These are phyloP conservation scores for Thelephora ganbajun DNA, from an alignment of 768 basidiomycete species.

Conservation along the genomic window DNA sequence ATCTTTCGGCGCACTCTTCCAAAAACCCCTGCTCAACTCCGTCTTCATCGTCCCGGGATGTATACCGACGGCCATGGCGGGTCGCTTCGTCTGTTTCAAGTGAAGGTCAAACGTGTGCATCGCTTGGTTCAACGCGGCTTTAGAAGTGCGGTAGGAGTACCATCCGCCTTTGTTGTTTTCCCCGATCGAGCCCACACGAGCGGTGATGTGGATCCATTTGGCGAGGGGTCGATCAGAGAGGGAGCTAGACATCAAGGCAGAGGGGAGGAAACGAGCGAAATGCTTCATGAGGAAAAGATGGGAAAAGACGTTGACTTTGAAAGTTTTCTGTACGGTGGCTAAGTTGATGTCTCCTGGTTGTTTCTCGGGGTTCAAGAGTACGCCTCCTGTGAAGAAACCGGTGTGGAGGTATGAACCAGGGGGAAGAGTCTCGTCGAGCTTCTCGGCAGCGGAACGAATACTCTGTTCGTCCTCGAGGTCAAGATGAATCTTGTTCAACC, in stretches of 20 bases:
- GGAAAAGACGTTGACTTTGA: constrained; percentile 44
- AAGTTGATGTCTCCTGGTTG: constrained; percentile 33
- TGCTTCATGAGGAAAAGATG: constrained; percentile 50
- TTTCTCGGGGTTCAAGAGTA: constrained; percentile 37
- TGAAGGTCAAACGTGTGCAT: constrained; percentile 46
- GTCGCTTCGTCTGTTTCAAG: constrained; percentile 29
- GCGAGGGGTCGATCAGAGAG: constrained; percentile 16
- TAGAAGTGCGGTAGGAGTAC: constrained; percentile 50
- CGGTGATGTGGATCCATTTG: constrained; percentile 48
- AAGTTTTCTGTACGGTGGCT: constrained; percentile 26
- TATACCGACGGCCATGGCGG: constrained; percentile 38
- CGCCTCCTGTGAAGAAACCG: constrained; percentile 40
- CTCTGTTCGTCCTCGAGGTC: constrained; percentile 38
- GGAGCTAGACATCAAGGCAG: constrained; percentile 2
- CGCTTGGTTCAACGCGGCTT: constrained; percentile 51
- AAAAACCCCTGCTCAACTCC: constrained; percentile 39
- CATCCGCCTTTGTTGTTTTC: constrained; percentile 47
- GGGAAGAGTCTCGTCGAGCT: constrained; percentile 24
- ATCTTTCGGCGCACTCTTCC: constrained; percentile 24
- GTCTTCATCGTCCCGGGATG: constrained; percentile 53
- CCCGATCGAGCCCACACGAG: constrained; percentile 42
- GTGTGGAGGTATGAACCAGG: constrained; percentile 32
- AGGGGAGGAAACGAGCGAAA: constrained; percentile 43
- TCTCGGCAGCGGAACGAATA: constrained; percentile 32
- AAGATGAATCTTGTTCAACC: constrained; percentile 32